phyloP scores from a whole-genome alignment of 2,329 filamentous ascomycete species.

The Colletotrichum sp. region DNA sequence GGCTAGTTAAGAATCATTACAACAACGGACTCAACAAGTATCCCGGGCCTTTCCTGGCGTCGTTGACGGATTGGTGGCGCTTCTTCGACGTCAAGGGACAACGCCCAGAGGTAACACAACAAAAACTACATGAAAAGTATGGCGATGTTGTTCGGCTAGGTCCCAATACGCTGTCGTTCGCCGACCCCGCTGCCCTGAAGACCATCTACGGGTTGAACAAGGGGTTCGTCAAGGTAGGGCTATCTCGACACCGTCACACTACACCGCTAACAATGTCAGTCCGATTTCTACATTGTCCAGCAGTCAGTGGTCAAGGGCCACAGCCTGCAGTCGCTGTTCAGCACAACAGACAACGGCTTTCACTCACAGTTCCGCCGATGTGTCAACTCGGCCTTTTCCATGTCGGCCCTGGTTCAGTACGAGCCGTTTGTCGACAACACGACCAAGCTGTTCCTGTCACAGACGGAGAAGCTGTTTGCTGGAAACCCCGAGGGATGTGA shows the following conservation, averaged over 20 bases:
- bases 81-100: conserved; percentile 70
- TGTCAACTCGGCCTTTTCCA: conserved; percentile 78
- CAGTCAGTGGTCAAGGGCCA: conserved; percentile 73
- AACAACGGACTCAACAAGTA: conserved; percentile 69
- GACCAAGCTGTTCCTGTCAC: conserved; percentile 70
- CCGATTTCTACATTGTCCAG: conserved; percentile 81
- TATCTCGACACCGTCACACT: rapidly evolving
- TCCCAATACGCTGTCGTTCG: conserved; percentile 75
- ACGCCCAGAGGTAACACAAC: conserved; percentile 70
- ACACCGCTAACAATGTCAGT: conserved; percentile 46
- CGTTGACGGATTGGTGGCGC: conserved; percentile 71
- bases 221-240: conserved; percentile 73
- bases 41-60: conserved; percentile 74
- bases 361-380: conserved; percentile 76
- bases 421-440: conserved; percentile 82
- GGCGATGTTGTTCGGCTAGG: conserved; percentile 78
- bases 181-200: conserved; percentile 74
- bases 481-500: conserved; percentile 54
- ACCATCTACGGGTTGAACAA: conserved; percentile 84
- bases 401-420: conserved; percentile 78
- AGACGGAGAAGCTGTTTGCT: conserved; percentile 62
- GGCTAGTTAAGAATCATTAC: conserved; percentile 53
- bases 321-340: conserved; percentile 75
- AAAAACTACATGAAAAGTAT: conserved; percentile 70
- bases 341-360: conserved; percentile 75